Evolutionary conservation across 805 yeast genomes (phyloP), one percentile per base, ranked within the genome.

Genomic region (Candida taoyuanica): DNA sequence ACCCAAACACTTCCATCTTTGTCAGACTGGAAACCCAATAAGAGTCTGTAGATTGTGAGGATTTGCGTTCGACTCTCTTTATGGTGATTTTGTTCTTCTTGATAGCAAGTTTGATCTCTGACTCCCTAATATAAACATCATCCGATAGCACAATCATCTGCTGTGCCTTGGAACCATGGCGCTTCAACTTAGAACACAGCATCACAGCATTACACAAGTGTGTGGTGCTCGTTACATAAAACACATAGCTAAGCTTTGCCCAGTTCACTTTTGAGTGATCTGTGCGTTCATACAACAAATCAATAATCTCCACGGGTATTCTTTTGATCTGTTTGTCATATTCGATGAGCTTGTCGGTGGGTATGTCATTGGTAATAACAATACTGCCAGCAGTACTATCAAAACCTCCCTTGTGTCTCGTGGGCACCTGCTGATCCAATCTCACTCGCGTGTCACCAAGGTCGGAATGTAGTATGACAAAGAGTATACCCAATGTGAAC

Each of bases 21-120:
- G 81, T 76, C 46, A 74, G 72, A 39, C 80, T 70, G 5, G 65
- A 60, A 5, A 60, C 43, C 82, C 83, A 78, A 18, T 53, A 47
- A n/a, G n/a, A n/a, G 13, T 40, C 37, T 8, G 47, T 44, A 2
- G 38, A 14, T 25, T 46, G 49, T 26, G 46, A 48, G 11, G 40
- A 47, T 6, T 36, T 42, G 1, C 51, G 38, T 19, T 37, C 40
- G 5, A 51, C 46, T 8, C 51, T 43, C 27, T 48, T 52, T 14
- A 49, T 28, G 2, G 14, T 34, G 14, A 52, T 49, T 16, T 43
- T 39, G 20, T 49, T 43, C 11, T 34, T 28, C 3, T 41, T 33
- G 23, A 47, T 44, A 3, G 32, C 20, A 0, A 29, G 39, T 19
- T 52, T 26, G 7, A 38, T 35, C 16, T 41, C 30, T 24, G 43